phyloP scores from a whole-genome alignment of 1,284 basidiomycete species.

The Phlebopus sp. region DNA sequence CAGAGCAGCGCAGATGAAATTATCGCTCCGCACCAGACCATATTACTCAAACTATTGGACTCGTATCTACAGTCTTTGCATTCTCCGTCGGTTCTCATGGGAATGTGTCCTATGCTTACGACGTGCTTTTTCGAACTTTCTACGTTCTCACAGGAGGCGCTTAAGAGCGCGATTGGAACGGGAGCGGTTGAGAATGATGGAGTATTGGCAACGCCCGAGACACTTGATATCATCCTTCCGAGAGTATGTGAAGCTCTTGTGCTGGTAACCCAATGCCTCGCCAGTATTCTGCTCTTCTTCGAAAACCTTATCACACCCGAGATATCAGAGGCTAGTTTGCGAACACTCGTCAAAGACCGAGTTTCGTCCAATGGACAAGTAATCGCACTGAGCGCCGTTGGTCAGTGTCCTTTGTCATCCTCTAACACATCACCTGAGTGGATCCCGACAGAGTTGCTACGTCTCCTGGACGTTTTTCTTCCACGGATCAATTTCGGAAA shows the following conservation, averaged over 20 bases:
- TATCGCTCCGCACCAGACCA: slow-evolving; percentile 81
- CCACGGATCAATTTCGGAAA: slow-evolving; percentile 77
- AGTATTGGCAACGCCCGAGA: slow-evolving; percentile 19
- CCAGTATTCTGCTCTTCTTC: slow-evolving; percentile 53
- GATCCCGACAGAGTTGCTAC: slow-evolving; percentile 56
- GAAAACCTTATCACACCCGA: slow-evolving; percentile 16
- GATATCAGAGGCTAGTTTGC: slow-evolving; percentile 26
- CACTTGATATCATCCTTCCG: slow-evolving; percentile 64
- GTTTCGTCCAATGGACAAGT: slow-evolving; percentile 40
- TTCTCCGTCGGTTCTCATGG: slow-evolving; percentile 32
- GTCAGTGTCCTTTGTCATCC: slow-evolving; percentile 37
- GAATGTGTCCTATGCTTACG: slow-evolving; percentile 51
- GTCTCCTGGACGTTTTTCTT: slow-evolving; percentile 67
- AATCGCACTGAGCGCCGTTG: slow-evolving; percentile 58
- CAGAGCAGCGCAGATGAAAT: slow-evolving; percentile 59
- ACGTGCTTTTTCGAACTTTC: slow-evolving; percentile 54
- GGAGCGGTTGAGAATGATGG: background rate
- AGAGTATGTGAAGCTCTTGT: slow-evolving; percentile 79
- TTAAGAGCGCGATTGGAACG: slow-evolving; percentile 46
- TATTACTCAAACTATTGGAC: slow-evolving; percentile 82
- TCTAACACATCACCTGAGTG: slow-evolving; percentile 6
- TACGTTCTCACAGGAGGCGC: slow-evolving; percentile 48
- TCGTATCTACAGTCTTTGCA: slow-evolving; percentile 62
- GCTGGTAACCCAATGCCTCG: slow-evolving; percentile 72
- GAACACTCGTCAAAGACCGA: slow-evolving; percentile 44